Conservation (phyloP, 192 early-diverging fungal species). For the Rhizoclosmatium sp. region DNA sequence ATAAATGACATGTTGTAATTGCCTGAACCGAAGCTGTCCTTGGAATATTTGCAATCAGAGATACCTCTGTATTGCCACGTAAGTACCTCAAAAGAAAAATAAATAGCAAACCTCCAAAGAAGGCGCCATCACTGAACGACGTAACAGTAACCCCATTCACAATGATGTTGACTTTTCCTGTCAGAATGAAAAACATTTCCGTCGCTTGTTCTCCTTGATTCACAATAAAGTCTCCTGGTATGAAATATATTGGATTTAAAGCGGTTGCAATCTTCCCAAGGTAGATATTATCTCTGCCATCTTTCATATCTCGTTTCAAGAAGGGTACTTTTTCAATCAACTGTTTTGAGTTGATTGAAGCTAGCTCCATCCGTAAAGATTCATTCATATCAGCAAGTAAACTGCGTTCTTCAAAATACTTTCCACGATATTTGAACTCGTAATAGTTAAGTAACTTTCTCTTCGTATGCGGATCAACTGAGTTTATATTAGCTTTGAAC, state of each 20-base stretch:
- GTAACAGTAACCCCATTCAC: constrained; percentile 38
- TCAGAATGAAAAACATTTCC: constrained; percentile 47
- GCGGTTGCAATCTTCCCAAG: constrained; percentile 43
- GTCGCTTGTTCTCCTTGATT: constrained; percentile 40
- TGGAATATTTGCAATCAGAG: constrained; percentile 37
- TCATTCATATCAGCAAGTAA: constrained; percentile 39
- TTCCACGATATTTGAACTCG: constrained; percentile 44
- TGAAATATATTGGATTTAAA: constrained; percentile 35
- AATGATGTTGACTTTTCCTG: constrained; percentile 33
- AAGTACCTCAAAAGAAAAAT: not conserved
- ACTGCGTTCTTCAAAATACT: constrained; percentile 39
- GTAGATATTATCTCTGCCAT: constrained; percentile 41
- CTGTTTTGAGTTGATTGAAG: constrained; percentile 40
- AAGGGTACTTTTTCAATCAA: constrained; percentile 45
- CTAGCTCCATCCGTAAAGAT: constrained; percentile 41
- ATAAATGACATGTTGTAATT: not conserved
- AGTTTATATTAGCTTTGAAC: too few relatives aligned
- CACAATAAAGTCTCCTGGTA: constrained; percentile 37
- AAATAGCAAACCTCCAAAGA: constrained; percentile 38
- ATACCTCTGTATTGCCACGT: constrained; percentile 23
- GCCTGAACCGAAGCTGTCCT: constrained; percentile 29
- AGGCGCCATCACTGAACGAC: constrained; percentile 34
- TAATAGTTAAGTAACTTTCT: constrained; percentile 35
- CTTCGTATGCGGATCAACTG: constrained; percentile 5
- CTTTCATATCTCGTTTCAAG: constrained; percentile 38